Base-by-base conservation (phyloP, 352 stramenopile genomes). In the Elongisporangium prolatum region DNA sequence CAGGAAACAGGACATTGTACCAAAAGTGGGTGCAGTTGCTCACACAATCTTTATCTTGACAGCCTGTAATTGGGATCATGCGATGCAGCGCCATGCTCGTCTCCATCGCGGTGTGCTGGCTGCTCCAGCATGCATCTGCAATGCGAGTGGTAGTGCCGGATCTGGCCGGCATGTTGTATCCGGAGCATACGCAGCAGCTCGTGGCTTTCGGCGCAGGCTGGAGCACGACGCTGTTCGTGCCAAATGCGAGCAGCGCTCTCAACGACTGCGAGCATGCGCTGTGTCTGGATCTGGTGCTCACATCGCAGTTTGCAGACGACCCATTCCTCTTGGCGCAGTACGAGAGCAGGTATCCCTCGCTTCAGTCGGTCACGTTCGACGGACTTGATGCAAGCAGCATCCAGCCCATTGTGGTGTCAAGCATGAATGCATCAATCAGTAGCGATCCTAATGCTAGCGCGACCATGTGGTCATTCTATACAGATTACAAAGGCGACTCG, bases 101-200 rank as follows among this genome's bases (percentile, higher is more conserved):
- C 34, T 44, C 34, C 34, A 17, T 11, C 34, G 34, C 34, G 14
- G 34, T 44, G 34, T 16, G 34, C 34, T 44, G 34, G 34, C 10
- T 44, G 34, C 34, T 44, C 1, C 34, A 7, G 34, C 34, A 44
- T 44, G 34, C 34, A 13, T 8, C 5, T 14, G 9, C 28, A 40
- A 44, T 53, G 13, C 60, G 21, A 6, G 44, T 67, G 10, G 44
- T 68, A 11, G 50, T 58, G 21, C 48, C 67, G 1, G 68, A 79
- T 50, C 18, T 79, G 50, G 68, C 61, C 5, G 71, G 71, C 14
- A 68, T 75, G 61, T 65, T 75, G 37, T 71, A 67, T 47, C 64
- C 70, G 11, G 37, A 52, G 38, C 55, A 59, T 38, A 47, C 67
- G 47, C 34, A 44, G 16, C 34, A 44, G 34, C 10, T 44, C 34